Conservation (phyloP, 179 eudicot species). For the Drosera spatulata region DNA sequence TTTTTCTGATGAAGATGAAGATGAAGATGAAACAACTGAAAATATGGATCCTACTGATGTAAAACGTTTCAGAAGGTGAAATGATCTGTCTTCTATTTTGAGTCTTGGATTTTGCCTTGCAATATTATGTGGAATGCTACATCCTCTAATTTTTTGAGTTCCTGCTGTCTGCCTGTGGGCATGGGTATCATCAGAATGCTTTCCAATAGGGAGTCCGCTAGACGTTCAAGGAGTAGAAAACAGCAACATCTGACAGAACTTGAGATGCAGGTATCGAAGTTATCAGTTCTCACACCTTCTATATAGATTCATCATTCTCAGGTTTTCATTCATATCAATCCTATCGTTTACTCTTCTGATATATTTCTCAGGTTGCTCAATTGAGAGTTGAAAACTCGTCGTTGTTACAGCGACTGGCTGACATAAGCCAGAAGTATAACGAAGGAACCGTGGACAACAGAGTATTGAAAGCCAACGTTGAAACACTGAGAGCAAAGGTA, state of each 20-base stretch:
- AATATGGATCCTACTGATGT: slow-evolving; percentile 59
- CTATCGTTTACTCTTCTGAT: not conserved
- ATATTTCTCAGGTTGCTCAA: slow-evolving; percentile 56
- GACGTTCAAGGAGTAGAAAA: slow-evolving; percentile 93
- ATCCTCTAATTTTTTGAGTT: not conserved
- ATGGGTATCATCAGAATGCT: slow-evolving; percentile 55
- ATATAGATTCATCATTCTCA: too few species aligned
- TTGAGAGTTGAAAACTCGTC: slow-evolving; percentile 83
- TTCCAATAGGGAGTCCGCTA: slow-evolving; percentile 90
- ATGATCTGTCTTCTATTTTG: not conserved
- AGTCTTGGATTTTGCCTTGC: too few species aligned
- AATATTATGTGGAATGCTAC: not conserved
- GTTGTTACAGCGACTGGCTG: slow-evolving; percentile 63
- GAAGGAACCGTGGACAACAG: slow-evolving; percentile 98
- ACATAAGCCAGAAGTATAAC: slow-evolving; percentile 76
- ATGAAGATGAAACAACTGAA: slow-evolving; percentile 55
- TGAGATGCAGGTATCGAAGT: slow-evolving; percentile 57
- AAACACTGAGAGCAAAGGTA: slow-evolving; percentile 96
- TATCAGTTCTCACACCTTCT: too few species aligned
- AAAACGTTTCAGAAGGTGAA: slow-evolving; percentile 83
- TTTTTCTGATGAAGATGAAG: slow-evolving; percentile 85
- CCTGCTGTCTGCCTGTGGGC: not conserved
- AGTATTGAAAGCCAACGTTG: slow-evolving; percentile 92
- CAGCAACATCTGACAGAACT: slow-evolving; percentile 89
- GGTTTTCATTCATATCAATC: too few species aligned